Base-by-base conservation (phyloP, 768 basidiomycete species). In the Hygrocybe punicea region DNA sequence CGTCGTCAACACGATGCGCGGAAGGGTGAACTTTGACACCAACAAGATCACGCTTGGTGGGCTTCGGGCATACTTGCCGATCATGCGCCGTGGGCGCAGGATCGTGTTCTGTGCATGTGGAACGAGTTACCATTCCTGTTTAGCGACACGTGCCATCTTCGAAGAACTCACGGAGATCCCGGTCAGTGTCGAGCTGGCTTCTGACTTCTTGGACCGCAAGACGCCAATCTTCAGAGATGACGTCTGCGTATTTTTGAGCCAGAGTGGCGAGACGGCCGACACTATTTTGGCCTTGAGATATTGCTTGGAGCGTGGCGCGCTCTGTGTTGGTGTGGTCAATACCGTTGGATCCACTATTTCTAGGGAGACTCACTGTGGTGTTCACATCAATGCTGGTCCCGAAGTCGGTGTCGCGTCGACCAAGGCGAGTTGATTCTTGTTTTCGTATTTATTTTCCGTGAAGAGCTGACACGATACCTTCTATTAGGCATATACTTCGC, bases 1-100 rank as follows among this genome's bases (percentile, higher is more conserved):
- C 24, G 97, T 98, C 60, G 93, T 98, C 75, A 99, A 99, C 83
- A 99, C 97, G 51, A 99, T 99, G 97, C 91, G 97, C 83, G 97
- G 97, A 59, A 93, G 97, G 64, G 91, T 99, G 79, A 98, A 97
- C 82, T 99, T 99, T 65, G 97, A 98, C 69, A 85, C 81, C 53
- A 83, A 91, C 74, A 82, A 81, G 61, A 91, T 99, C 69, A 98
- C 89, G 10, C 86, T 99, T 42, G 97, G 97, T 69, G 97, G 97
- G 37, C 81, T 99, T 59, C 91, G 94, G 59, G 89, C 89, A 16
- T 98, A 98, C 73, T 83, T 99, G 58, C 91, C 88, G 37, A 95
- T 97, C 69, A 98, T 99, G 69, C 86, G 97, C 58, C 87, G 97
- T 62, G 90, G 94, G 54, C 82, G 97, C 59, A 84, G 97, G 54